These are phyloP conservation scores for Aspergillus affinis DNA, from an alignment of 495 filamentous ascomycete species.

Conservation along the genomic window DNA sequence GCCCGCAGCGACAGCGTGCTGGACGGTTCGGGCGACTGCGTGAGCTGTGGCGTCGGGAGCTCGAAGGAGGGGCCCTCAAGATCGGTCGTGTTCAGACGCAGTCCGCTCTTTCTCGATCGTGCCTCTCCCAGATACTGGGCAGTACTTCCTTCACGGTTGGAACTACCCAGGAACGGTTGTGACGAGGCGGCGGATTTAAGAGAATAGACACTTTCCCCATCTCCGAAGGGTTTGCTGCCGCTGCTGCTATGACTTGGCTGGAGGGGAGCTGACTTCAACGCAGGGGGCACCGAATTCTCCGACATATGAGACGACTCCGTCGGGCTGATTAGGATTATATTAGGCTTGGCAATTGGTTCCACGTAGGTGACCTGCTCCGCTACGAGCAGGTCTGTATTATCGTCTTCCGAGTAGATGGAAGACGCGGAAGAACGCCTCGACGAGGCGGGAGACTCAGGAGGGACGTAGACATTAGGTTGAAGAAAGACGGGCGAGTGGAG, in stretches of 20 bases:
- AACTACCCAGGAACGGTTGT: background rate
- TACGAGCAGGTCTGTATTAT: constrained; percentile 37
- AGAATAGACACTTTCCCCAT: background rate
- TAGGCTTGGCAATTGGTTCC: constrained; percentile 36
- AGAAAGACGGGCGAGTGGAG: constrained; percentile 37
- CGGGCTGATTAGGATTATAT: constrained; percentile 40
- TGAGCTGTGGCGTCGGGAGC: constrained; percentile 11
- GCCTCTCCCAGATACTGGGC: background rate
- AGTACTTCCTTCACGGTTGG: background rate
- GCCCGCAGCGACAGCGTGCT: constrained; percentile 18
- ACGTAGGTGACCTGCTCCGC: constrained; percentile 39
- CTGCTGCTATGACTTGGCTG: background rate
- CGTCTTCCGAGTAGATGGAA: constrained; percentile 32
- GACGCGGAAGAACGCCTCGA: constrained; percentile 22
- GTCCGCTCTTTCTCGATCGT: constrained; percentile 6
- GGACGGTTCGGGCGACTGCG: constrained; percentile 29
- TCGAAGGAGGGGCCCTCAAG: background rate
- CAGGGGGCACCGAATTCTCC: background rate
- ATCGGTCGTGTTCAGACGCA: background rate
- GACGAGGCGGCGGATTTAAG: background rate
- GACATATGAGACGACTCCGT: constrained; percentile 8
- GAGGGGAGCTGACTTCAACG: background rate
- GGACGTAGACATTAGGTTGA: constrained; percentile 35
- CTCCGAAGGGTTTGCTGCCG: background rate
- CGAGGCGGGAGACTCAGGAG: constrained; percentile 25